Percentiles rank a stretch among this genome's conserved stretches.
Evolutionary conservation across 305 asterid genomes (phyloP).

Genomic region (Lippia alba): DNA sequence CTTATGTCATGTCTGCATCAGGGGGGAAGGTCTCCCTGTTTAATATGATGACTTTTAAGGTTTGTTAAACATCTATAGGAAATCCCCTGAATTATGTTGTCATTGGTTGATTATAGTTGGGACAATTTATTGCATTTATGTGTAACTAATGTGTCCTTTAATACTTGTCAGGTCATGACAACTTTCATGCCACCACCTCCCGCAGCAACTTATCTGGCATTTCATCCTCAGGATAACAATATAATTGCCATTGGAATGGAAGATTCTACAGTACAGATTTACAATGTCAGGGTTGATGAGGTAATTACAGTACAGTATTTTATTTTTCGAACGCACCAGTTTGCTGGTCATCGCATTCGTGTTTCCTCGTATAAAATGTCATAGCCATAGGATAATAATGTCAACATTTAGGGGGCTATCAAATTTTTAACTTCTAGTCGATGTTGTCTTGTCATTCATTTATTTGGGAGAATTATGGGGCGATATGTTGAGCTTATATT

Average conservation of each 20-base stretch:
- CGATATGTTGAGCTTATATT: constrained; percentile 2
- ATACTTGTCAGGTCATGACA: constrained; percentile 80
- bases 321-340: not conserved
- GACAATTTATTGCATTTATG: constrained; percentile 3
- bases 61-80: constrained; percentile 28
- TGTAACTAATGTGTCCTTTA: constrained; percentile 28
- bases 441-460: constrained; percentile 7
- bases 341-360: constrained; percentile 19
- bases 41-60: constrained; percentile 99
- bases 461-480: not conserved
- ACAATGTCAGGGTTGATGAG: constrained; percentile 98
- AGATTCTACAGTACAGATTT: constrained; percentile 92
- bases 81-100: not conserved
- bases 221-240: constrained; percentile 97
- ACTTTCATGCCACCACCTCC: constrained; percentile 99
- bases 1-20: constrained; percentile 98
- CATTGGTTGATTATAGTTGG: not conserved
- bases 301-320: constrained; percentile 39
- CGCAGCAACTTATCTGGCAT: constrained; percentile 92
- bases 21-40: constrained; percentile 97
- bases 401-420: not conserved
- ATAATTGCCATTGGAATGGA: constrained; percentile 97
- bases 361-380: constrained; percentile 1
- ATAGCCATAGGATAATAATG: not conserved
- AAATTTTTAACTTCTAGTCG: not conserved